Evolutionary conservation across 257 asterid species (phyloP).

Genomic region (Solanum lignicaule): DNA sequence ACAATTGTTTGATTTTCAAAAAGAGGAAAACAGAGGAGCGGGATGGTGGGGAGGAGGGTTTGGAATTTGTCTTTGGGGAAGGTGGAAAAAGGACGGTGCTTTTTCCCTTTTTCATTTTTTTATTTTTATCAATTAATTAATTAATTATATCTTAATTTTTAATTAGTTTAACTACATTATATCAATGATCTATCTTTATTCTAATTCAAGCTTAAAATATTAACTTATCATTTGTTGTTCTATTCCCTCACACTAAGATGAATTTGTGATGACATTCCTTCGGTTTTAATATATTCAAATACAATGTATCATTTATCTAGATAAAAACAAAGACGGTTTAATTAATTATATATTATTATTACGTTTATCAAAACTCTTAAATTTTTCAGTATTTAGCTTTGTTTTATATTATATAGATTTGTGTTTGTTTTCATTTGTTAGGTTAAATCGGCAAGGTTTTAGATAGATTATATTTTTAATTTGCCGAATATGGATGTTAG

Average conservation of each 20-base stretch:
- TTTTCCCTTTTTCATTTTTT: neutral
- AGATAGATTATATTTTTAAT: neutral
- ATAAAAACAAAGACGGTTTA: neutral
- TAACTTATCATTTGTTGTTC: neutral
- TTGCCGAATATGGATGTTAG: neutral
- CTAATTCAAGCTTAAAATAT: neutral
- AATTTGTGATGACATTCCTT: neutral
- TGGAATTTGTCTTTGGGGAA: neutral
- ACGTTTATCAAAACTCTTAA: neutral
- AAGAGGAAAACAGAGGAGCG: neutral
- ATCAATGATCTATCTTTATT: neutral
- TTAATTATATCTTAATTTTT: neutral
- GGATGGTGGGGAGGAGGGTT: neutral
- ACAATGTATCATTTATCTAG: neutral
- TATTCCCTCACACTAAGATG: neutral
- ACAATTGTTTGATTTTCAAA: neutral
- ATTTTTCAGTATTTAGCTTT: neutral
- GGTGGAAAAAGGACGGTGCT: neutral
- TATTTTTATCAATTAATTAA: neutral
- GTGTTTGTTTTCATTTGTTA: neutral
- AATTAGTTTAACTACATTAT: neutral
- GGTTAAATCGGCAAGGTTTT: neutral
- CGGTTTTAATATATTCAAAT: neutral
- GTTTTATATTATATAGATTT: neutral
- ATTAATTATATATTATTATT: neutral